A percentile compares a stretch with the other conserved stretches of the same genome.
Evolutionary conservation across 192 early-diverging fungal genomes (phyloP).

Genomic region (Cladochytrium replicatum): DNA sequence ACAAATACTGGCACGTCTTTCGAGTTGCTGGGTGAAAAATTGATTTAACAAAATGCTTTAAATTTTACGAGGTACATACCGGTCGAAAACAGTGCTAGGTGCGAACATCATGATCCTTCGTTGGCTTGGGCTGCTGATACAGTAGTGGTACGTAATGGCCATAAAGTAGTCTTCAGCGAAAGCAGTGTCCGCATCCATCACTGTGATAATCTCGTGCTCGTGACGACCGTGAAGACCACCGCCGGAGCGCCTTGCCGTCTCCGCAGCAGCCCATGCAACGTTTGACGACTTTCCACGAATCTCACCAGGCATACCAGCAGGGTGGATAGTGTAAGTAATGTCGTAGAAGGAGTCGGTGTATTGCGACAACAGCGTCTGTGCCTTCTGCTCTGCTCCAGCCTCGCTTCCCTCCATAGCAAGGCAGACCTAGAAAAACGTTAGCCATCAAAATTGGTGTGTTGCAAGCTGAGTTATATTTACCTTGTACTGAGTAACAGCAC

Average conservation of each 20-base stretch:
- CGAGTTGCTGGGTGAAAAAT: constrained; percentile 38
- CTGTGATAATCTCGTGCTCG: constrained; percentile 54
- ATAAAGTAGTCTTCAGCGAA: constrained; percentile 64
- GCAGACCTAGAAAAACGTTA: constrained; percentile 29
- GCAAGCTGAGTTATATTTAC: constrained; percentile 16
- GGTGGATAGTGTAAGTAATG: constrained; percentile 62
- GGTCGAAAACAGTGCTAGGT: constrained; percentile 44
- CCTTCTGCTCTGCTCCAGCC: constrained; percentile 42
- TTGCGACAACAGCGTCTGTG: constrained; percentile 36
- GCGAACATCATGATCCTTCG: constrained; percentile 47
- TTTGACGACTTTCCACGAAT: constrained; percentile 64
- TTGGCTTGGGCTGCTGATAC: constrained; percentile 27
- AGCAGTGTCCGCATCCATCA: constrained; percentile 63
- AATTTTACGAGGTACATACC: constrained; percentile 20
- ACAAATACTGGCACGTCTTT: constrained; percentile 62
- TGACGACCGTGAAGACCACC: constrained; percentile 27
- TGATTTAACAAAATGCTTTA: constrained; percentile 4
- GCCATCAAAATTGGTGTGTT: background rate
- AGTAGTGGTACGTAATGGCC: constrained; percentile 39
- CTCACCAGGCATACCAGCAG: constrained; percentile 52
- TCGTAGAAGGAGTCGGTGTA: constrained; percentile 54
- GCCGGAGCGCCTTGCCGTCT: constrained; percentile 31
- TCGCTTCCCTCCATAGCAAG: constrained; percentile 70
- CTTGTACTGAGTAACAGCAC: constrained; percentile 41
- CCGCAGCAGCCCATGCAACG: constrained; percentile 52